Conservation (phyloP, 441 rosid species). For the Eutrema salsugineum region DNA sequence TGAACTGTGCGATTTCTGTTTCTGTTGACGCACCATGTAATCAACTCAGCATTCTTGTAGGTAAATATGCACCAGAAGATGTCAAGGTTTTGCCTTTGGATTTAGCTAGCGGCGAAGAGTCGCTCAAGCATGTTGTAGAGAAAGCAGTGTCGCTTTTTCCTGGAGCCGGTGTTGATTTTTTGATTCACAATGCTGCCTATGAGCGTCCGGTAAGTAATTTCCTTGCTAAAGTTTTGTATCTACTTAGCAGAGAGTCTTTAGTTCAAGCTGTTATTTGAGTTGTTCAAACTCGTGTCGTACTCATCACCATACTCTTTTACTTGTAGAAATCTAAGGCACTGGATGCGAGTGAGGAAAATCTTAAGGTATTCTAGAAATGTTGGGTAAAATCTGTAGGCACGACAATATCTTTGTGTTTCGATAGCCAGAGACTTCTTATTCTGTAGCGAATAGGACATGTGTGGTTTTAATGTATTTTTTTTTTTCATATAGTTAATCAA, state of each 20-base stretch:
- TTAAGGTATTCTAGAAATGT: conserved; percentile 53
- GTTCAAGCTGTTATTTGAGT: background rate
- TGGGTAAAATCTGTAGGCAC: background rate
- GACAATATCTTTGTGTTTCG: background rate
- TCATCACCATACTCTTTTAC: background rate
- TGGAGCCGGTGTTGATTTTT: conserved; percentile 66
- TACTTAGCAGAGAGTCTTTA: background rate
- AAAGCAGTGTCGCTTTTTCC: conserved; percentile 65
- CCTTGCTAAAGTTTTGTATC: background rate
- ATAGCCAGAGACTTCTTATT: background rate
- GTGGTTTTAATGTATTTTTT: background rate
- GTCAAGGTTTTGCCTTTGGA: conserved; percentile 80
- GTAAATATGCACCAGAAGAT: conserved; percentile 70
- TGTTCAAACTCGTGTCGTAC: background rate
- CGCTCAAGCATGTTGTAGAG: conserved; percentile 60
- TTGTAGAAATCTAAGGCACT: conserved; percentile 77
- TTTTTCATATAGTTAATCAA: background rate
- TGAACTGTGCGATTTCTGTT: background rate
- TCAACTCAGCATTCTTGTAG: conserved; percentile 32
- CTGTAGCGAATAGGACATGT: background rate
- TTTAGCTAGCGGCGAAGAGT: conserved; percentile 71
- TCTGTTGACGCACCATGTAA: conserved; percentile 6
- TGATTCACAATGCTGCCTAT: conserved; percentile 91
- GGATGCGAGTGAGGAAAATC: conserved; percentile 71
- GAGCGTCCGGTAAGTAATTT: conserved; percentile 74